Base-by-base conservation (phyloP, 495 filamentous ascomycete genomes). In the Daldinia childiae region DNA sequence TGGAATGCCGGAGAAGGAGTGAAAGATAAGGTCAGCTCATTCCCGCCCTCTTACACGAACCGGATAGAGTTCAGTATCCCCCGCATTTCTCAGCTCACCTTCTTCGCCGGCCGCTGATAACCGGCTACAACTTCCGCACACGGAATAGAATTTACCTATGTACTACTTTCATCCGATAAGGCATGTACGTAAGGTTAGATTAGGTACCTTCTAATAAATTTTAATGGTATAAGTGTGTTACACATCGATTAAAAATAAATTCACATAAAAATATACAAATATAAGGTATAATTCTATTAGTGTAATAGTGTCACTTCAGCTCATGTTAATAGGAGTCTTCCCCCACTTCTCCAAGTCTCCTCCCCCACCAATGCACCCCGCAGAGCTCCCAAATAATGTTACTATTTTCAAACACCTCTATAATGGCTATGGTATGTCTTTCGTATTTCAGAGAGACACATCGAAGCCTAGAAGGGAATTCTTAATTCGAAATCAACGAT, bases 121-220 rank as follows among this genome's bases (percentile, higher is more conserved):
- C 74, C 74, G 74, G 61, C 38, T 74, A 66, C 50, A 67, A 62
- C 66, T 77, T 74, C 72, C 72, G 52, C 65, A 45, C 68, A 58
- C 14, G 65, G 73, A 52, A 39, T 41, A 19, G 45, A 39, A 24
- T 29, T 30, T n/a, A n/a, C n/a, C n/a, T n/a, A n/a, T 48, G 55
- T 19, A 36, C 14, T 8, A 55, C 8, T 27, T 39, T 38, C 43
- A 5, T 48, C 43, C 11, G 43, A 48, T 24, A 48, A 48, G 39
- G 14, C 12, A 2, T 9, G 29, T 32, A 32, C 9, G 2, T 34
- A 11, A 29, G 26, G 26, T n/a, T n/a, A n/a, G n/a, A n/a, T n/a
- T n/a, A n/a, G n/a, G n/a, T n/a, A n/a, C n/a, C n/a, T n/a, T n/a
- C n/a, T 27, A 27, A 27, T 27, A 27, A 27, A n/a, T n/a, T 26